Conservation (phyloP, 805 yeast genomes). For the Candida ascalaphidarum region DNA sequence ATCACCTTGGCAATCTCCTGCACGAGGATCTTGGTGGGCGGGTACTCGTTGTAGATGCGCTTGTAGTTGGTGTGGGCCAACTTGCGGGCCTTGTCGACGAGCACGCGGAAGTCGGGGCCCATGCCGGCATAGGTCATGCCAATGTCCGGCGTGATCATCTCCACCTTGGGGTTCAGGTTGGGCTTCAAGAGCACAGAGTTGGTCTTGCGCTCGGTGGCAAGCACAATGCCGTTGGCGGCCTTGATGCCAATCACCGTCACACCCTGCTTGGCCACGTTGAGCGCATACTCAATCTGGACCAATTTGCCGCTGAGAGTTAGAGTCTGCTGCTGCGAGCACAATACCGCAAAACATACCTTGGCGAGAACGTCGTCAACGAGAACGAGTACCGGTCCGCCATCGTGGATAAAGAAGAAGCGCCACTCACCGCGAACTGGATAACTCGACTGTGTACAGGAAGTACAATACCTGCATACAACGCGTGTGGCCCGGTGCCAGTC, state of each 20-base stretch:
- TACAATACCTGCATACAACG: too few relatives aligned
- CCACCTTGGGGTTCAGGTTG: slow-evolving; percentile 71
- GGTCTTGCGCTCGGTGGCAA: slow-evolving; percentile 93
- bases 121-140: slow-evolving; percentile 97
- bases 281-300: slow-evolving; percentile 95
- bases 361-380: slow-evolving; percentile 95
- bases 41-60: slow-evolving; percentile 91
- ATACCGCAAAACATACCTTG: slow-evolving; percentile 53
- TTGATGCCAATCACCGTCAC: slow-evolving; percentile 91
- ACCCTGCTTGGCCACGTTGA: slow-evolving; percentile 96
- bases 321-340: not conserved
- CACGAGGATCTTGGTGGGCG: slow-evolving; percentile 90
- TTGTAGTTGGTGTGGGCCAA: slow-evolving; percentile 89
- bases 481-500: too few relatives aligned
- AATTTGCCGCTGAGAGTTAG: slow-evolving; percentile 72
- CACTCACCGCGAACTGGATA: too few relatives aligned
- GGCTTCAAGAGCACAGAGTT: slow-evolving; percentile 68
- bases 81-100: slow-evolving; percentile 89
- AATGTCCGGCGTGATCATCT: slow-evolving; percentile 83
- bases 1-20: slow-evolving; percentile 92
- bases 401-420: slow-evolving; percentile 3
- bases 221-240: slow-evolving; percentile 91
- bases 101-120: slow-evolving; percentile 97
- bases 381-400: slow-evolving; percentile 99
- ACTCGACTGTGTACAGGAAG: too few relatives aligned